Base-by-base conservation (phyloP, 73 alveolate genomes). In the Symbiodinium natans region DNA sequence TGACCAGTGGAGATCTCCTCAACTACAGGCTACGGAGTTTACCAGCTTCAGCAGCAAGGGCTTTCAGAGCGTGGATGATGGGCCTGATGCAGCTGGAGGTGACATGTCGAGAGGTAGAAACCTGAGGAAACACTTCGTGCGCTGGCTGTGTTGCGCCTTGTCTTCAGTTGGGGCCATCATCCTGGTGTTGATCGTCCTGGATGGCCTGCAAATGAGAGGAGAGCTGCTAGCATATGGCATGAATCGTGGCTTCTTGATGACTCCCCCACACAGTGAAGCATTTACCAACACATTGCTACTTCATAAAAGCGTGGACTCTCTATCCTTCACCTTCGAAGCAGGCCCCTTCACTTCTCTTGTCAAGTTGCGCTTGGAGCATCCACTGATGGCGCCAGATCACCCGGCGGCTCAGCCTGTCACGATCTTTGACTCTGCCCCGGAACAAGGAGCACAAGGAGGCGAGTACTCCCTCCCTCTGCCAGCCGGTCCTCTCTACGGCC, bases 271-370 rank as follows among this genome's bases (percentile, higher is more conserved):
- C 29, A 11, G 34, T 21, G 46, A 34, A 27, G 86, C 86, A 31
- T 23, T 34, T 6, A 42, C 21, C 17, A 75, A 75, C 43, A 75
- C 86, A 15, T 31, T 75, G 86, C 86, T 75, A 43, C 29, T 75
- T 42, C 86, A 75, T 27, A 75, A 27, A 25, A 27, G 27, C 27
- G 43, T 75, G 19, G 86, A 75, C 29, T 25, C 86, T 25, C 29
- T 75, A 10, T 23, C 86, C 48, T 75, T 75, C 43, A 27, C 86
- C 86, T 75, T 29, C 23, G 41, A 34, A 2, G 8, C 86, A 9
- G 86, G 86, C 27, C 86, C 86, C 86, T 75, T 75, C 86, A 75
- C 86, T 75, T 75, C 86, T 7, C 41, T 8, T 42, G 43, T 75
- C 48, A 11, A 75, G 23, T 31, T 75, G 86, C 43, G 43, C 23